phyloP scores from a whole-genome alignment of 106 monocot genomes.

The Ottelia alismoides region DNA sequence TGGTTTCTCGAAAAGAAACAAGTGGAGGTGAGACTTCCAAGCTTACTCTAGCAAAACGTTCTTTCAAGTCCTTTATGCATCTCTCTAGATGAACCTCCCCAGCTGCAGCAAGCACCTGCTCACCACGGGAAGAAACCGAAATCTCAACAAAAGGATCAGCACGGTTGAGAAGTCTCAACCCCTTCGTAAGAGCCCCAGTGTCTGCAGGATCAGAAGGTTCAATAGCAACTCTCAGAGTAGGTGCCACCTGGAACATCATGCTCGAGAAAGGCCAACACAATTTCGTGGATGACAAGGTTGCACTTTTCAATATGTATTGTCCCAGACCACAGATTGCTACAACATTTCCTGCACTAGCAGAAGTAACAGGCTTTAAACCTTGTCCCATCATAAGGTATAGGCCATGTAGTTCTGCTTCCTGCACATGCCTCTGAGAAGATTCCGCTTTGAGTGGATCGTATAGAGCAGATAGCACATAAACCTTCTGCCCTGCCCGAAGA shows the following conservation, averaged over 20 bases:
- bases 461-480: conserved; percentile 83
- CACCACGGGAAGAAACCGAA: conserved; percentile 72
- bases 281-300: conserved; percentile 72
- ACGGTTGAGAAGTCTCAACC: conserved; percentile 68
- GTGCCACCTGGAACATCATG: conserved; percentile 91
- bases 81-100: conserved; percentile 96
- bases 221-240: conserved; percentile 84
- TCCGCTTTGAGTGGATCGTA: conserved; percentile 70
- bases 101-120: conserved; percentile 91
- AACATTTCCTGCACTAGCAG: conserved; percentile 58
- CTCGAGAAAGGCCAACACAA: conserved; percentile 86
- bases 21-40: conserved; percentile 78
- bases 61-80: conserved; percentile 90
- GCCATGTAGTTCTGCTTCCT: conserved; percentile 62
- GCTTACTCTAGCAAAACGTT: conserved; percentile 75
- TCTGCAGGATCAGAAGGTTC: conserved; percentile 79
- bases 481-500: conserved; percentile 55
- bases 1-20: conserved; percentile 81
- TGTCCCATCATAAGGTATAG: conserved; percentile 98
- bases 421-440: conserved; percentile 52
- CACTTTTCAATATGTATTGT: conserved; percentile 84
- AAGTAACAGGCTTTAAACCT: conserved; percentile 46
- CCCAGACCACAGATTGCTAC: conserved; percentile 87
- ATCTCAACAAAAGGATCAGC: conserved; percentile 94
- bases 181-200: conserved; percentile 55